Base-by-base conservation (phyloP, 2,329 filamentous ascomycete genomes). In the Zalaria obscura region DNA sequence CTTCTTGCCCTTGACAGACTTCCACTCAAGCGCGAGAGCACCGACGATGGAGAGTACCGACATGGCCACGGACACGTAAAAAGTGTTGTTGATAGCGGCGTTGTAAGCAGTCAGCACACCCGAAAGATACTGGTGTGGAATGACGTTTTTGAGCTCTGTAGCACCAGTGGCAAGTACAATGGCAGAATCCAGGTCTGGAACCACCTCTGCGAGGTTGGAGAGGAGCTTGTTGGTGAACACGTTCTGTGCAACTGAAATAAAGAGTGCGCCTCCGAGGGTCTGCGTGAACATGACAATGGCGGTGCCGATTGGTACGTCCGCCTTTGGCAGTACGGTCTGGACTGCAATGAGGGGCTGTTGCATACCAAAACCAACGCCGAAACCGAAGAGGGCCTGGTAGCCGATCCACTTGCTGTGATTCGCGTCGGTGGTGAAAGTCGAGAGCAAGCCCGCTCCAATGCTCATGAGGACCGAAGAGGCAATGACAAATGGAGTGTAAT, bases 71-170 rank as follows among this genome's bases (percentile, higher is more conserved):
- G 67, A 70, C 5, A 83, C 72, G 46, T 74, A 71, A 53, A 80
- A 84, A 1, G 70, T 70, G 44, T 69, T 60, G 2, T 68, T 67
- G 32, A 85, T 57, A 0, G 77, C 66, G 25, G 64, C 55, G 52
- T 83, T 83, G 60, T 85, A 85, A 0, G 77, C 79, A 0, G 63
- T 47, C 1, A 78, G 62, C 5, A 87, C 77, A 1, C 64, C 60
- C 2, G 56, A 52, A 4, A 78, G 55, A 44, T 67, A 72, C 45
- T 73, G 50, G 0, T 58, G 48, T 0, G 69, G 62, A 26, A 84
- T 72, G 2, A 64, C 55, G 0, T 62, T 54, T 45, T 71, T 69
- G 25, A 88, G 63, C 37, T 76, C 69, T 0, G 80, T 85, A 1
- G 72, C 72, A 32, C 72, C 73, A 3, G 64, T 63, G 1, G 50